Evolutionary conservation across 2,329 filamentous ascomycete genomes (phyloP).

Genomic region (Epichloe aotearoae): DNA sequence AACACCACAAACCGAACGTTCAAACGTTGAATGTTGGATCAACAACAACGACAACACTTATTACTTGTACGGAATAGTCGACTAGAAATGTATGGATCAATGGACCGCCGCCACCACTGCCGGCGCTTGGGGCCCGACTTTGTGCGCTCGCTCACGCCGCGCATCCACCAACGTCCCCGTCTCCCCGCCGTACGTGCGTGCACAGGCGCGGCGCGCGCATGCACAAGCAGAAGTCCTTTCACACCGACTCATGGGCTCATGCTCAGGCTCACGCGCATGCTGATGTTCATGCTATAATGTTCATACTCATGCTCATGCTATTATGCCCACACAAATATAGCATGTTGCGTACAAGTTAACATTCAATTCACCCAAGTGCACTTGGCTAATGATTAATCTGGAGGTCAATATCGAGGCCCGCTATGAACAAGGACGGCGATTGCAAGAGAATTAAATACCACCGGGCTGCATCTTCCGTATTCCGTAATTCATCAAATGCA

Average conservation of each 20-base stretch:
- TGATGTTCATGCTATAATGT: neutral
- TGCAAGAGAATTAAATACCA: neutral
- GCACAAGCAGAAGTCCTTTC: neutral
- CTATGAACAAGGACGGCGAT: neutral
- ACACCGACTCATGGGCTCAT: slow-evolving; percentile 1
- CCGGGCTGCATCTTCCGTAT: neutral
- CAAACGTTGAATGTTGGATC: no score
- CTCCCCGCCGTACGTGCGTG: neutral
- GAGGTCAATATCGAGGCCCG: no score
- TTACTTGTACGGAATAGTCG: no score
- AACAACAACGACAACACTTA: no score
- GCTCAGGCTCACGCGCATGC: neutral
- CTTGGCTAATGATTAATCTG: no score
- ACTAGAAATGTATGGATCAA: neutral
- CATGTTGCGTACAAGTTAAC: no score
- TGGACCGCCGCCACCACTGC: slow-evolving; percentile 1
- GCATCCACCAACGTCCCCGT: neutral
- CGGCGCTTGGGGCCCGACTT: neutral
- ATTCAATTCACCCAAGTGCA: no score
- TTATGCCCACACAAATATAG: no score
- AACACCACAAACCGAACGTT: neutral
- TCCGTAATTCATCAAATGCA: neutral
- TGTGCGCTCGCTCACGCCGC: slow-evolving; percentile 3
- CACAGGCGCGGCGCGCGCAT: neutral
- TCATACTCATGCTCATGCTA: neutral